These are phyloP conservation scores for Mucor circinelloides DNA, from an alignment of 371 early-diverging fungal species.

Conservation along the genomic window DNA sequence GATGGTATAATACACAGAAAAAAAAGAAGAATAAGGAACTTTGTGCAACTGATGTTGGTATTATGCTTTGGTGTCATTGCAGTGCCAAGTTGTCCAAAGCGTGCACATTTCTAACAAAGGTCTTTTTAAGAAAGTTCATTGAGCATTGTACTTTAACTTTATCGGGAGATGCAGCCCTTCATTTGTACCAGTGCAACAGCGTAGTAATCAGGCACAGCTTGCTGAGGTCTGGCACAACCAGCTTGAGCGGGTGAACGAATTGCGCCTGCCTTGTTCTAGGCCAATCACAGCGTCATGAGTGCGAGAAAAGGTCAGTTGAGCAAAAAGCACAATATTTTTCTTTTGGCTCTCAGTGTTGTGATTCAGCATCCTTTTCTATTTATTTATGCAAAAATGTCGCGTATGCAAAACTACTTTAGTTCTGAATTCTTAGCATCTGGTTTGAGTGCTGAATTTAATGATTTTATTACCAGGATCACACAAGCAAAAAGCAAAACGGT, in stretches of 20 bases:
- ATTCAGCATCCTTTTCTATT: background rate
- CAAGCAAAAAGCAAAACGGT: conserved; percentile 46
- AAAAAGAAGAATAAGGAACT: background rate
- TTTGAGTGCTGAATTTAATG: conserved; percentile 30
- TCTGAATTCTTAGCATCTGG: conserved; percentile 50
- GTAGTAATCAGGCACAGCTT: too few species aligned
- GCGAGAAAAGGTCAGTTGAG: background rate
- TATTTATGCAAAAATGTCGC: conserved; percentile 14
- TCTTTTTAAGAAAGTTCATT: too few species aligned
- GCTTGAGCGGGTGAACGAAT: too few species aligned
- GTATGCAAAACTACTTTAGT: conserved; percentile 26
- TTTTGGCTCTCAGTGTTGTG: background rate
- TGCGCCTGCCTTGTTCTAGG: too few species aligned
- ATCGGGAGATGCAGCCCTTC: too few species aligned
- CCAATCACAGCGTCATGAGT: background rate
- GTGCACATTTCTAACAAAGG: too few species aligned
- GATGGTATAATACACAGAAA: background rate
- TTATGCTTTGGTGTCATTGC: background rate
- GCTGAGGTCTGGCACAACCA: too few species aligned
- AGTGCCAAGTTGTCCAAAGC: background rate
- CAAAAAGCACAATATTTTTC: background rate
- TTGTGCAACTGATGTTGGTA: background rate
- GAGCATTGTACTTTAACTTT: too few species aligned
- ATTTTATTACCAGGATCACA: conserved; percentile 35
- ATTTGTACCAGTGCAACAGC: too few species aligned